phyloP scores from a whole-genome alignment of 352 stramenopile genomes.

The Phytophthora hibernalis region DNA sequence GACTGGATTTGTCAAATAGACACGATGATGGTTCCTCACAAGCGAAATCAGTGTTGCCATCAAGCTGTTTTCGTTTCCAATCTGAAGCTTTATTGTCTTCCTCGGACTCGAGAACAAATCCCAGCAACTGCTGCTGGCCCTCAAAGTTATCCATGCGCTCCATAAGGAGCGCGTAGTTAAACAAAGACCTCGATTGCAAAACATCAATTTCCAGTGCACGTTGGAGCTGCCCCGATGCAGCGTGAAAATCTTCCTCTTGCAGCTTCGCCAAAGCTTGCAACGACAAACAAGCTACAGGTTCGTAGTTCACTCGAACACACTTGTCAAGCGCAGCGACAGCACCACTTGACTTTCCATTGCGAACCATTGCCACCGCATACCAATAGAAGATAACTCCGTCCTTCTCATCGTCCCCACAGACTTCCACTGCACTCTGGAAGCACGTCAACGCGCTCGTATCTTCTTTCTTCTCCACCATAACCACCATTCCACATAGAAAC shows the following conservation, averaged over 20 bases:
- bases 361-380: constrained; percentile 57
- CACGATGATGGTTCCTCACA: neutral
- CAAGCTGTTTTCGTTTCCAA: constrained; percentile 21
- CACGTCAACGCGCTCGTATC: constrained; percentile 32
- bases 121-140: constrained; percentile 69
- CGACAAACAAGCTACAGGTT: constrained; percentile 54
- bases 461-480: constrained; percentile 38
- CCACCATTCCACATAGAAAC: constrained; percentile 55
- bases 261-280: constrained; percentile 58
- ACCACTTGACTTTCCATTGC: constrained; percentile 21
- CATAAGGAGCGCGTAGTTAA: constrained; percentile 79
- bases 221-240: constrained; percentile 55
- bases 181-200: constrained; percentile 52
- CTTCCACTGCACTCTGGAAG: constrained; percentile 35
- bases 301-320: constrained; percentile 58
- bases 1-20: constrained; percentile 31
- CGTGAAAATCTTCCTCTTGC: constrained; percentile 42
- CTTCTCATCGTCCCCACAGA: neutral
- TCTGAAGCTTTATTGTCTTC: neutral
- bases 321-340: constrained; percentile 45
- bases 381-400: constrained; percentile 56
- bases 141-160: constrained; percentile 50
- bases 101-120: constrained; percentile 43
- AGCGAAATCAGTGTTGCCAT: neutral
- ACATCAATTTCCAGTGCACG: constrained; percentile 67